Conservation (phyloP, 1,139 yeast species). For the Blastobotrys malaysiensis region DNA sequence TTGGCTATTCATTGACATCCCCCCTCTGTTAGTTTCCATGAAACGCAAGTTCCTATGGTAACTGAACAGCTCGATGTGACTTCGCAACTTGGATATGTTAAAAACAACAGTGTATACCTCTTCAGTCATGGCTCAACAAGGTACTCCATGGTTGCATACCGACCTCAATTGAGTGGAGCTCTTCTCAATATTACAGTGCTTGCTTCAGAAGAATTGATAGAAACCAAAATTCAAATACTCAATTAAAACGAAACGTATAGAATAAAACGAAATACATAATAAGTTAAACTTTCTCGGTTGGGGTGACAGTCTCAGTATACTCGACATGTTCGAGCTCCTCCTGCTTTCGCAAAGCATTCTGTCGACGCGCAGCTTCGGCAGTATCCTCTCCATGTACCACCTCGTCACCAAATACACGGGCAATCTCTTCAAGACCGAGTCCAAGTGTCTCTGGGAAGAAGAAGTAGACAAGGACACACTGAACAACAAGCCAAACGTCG, state of each 20-base stretch:
- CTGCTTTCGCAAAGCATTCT: neutral
- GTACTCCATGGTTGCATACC: too few species aligned
- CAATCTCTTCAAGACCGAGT: conserved; percentile 81
- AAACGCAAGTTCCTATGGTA: too few species aligned
- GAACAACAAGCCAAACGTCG: conserved; percentile 19
- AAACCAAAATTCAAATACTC: neutral
- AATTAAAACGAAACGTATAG: neutral
- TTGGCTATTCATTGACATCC: too few species aligned
- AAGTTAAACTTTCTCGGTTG: neutral
- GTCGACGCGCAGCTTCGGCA: neutral
- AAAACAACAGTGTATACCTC: too few species aligned
- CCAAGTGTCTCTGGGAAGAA: conserved; percentile 92
- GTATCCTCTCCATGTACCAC: conserved; percentile 6
- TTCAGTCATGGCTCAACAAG: too few species aligned
- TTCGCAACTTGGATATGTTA: too few species aligned
- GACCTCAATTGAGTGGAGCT: too few species aligned
- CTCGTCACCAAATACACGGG: conserved; percentile 21
- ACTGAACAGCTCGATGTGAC: too few species aligned
- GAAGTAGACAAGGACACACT: conserved; percentile 51
- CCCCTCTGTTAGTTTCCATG: too few species aligned
- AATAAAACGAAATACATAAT: neutral
- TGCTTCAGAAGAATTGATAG: too few species aligned
- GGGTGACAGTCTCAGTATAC: neutral
- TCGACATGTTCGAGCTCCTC: conserved; percentile 1
- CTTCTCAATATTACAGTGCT: neutral